These are phyloP conservation scores for Pseudogymnoascus sp. DNA, from an alignment of 2,329 filamentous ascomycete genomes.

Conservation along the genomic window DNA sequence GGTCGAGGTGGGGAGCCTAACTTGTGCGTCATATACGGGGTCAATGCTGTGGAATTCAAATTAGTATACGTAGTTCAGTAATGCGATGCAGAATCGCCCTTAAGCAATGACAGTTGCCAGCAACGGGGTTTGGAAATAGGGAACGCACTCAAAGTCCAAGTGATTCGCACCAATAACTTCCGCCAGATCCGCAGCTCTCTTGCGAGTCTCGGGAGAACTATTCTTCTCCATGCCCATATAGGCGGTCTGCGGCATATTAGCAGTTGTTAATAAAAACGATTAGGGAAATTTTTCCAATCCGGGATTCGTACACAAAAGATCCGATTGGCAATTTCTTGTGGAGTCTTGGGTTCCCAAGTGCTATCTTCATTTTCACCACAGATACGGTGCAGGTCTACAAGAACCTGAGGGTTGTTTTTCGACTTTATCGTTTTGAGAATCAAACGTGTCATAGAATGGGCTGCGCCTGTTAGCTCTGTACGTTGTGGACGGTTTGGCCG, in stretches of 20 bases:
- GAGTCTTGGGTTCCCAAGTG: conserved; percentile 31
- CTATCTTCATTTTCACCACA: conserved; percentile 39
- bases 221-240: conserved; percentile 64
- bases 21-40: conserved; percentile 50
- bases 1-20: conserved; percentile 47
- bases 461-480: background rate
- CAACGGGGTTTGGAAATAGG: background rate
- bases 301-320: conserved; percentile 37
- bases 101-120: background rate
- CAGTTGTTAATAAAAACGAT: background rate
- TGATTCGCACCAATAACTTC: conserved; percentile 56
- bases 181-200: conserved; percentile 53
- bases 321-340: conserved; percentile 48
- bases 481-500: background rate
- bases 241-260: conserved; percentile 37
- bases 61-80: background rate
- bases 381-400: conserved; percentile 42
- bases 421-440: background rate
- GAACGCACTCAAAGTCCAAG: conserved; percentile 49
- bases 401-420: conserved; percentile 43
- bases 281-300: background rate
- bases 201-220: conserved; percentile 55
- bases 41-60: conserved; percentile 45
- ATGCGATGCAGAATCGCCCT: background rate
- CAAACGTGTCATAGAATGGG: conserved; percentile 3